Base-by-base conservation (phyloP, 805 yeast species). In the Yarrowia osloensis region DNA sequence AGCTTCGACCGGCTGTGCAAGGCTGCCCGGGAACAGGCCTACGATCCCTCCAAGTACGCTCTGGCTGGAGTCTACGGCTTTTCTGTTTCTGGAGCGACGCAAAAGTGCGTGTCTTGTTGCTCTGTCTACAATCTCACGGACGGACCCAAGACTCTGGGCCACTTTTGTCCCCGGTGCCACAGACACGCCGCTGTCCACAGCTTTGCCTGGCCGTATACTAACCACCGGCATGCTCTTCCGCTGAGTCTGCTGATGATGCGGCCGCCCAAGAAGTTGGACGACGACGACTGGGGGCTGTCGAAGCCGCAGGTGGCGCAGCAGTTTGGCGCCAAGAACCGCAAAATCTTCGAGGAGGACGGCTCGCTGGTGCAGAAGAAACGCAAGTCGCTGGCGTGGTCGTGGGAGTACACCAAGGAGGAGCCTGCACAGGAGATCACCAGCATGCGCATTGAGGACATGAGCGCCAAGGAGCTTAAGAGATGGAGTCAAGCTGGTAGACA, bases 161-260 rank as follows among this genome's bases (percentile, higher is more conserved):
- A 66, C 26, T 68, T 68, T 40, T 76, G 78, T 59, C 72, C 74
- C 4, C 67, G 77, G 39, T 76, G 78, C 44, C 73, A 74, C 37
- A 70, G 78, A 22, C 78, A 76, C 50, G 73, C 74, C 4, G 68
- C 69, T 0, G 47, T 76, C 9, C 76, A 74, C 66, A 69, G 69
- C 29, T 67, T 69, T 9, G 67, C 44, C 29, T 76, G 78, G 78
- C 78, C 78, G 15, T 50, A 70, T 19, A 57, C 63, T 6, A 57
- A 57, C 39, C 21, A 39, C 37, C 26, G 19, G 28, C 47, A 28
- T 15, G 17, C 47, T 26, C 47, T 57, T 19, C 63, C 63, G 2
- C 31, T 57, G 42, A 5, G 35, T 39, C 39, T 57, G 12, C 11
- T 57, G 21, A 12, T 39, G 3, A 40, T 57, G 49, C 33, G 35